Conservation (phyloP, 2,329 filamentous ascomycete species). For the Alternaria arbusti region DNA sequence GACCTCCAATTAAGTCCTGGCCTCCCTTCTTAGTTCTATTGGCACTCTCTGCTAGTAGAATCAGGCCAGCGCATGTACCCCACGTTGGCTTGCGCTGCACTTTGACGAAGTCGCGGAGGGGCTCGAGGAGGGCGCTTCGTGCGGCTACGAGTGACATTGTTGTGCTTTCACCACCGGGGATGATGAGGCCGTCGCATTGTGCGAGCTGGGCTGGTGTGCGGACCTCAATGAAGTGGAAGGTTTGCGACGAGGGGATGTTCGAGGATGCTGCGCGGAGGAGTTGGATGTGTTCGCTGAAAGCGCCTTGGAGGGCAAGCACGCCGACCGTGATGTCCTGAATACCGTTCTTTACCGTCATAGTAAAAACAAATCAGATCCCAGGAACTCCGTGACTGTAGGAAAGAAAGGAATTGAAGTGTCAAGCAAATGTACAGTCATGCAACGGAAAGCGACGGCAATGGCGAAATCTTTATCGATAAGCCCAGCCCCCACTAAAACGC, state of each 20-base stretch:
- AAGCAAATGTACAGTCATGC: slow-evolving; percentile 4
- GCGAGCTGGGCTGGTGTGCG: slow-evolving; percentile 75
- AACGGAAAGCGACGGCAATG: slow-evolving; percentile 9
- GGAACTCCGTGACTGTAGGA: slow-evolving; percentile 8
- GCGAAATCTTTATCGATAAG: slow-evolving; percentile 22
- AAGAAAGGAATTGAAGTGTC: background rate
- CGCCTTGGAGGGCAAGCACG: slow-evolving; percentile 83
- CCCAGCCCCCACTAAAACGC: slow-evolving; percentile 6
- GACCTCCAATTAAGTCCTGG: slow-evolving; percentile 89
- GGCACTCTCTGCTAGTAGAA: slow-evolving; percentile 85
- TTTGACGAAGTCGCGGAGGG: slow-evolving; percentile 89
- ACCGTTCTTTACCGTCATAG: slow-evolving; percentile 35
- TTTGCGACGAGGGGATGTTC: slow-evolving; percentile 46
- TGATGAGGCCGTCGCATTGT: slow-evolving; percentile 80
- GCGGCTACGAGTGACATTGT: slow-evolving; percentile 88
- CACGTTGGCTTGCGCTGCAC: slow-evolving; percentile 81
- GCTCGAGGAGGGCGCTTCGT: slow-evolving; percentile 80
- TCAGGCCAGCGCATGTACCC: slow-evolving; percentile 96
- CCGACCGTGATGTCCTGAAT: slow-evolving; percentile 58
- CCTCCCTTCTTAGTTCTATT: slow-evolving; percentile 89
- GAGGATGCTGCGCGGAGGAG: slow-evolving; percentile 73
- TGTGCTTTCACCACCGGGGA: slow-evolving; percentile 95
- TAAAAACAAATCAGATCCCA: background rate
- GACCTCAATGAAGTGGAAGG: slow-evolving; percentile 73
- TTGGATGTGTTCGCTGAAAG: slow-evolving; percentile 85